A percentile compares a stretch with the other conserved stretches of the same genome.
Evolutionary conservation across 1,139 yeast species (phyloP).

Genomic region (Groenewaldozyma auringiensis): DNA sequence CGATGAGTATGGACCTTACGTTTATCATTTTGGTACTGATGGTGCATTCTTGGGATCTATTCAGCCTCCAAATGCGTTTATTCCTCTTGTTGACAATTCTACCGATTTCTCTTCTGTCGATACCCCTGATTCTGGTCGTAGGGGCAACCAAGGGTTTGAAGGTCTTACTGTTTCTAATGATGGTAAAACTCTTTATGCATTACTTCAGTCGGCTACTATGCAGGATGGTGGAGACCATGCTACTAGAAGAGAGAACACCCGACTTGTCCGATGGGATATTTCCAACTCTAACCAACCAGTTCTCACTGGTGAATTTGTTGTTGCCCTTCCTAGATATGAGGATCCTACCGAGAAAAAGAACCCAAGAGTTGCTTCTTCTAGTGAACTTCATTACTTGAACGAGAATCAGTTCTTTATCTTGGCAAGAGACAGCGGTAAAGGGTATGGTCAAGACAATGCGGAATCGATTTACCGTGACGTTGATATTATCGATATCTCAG

Average conservation of each 20-base stretch:
- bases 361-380: slow-evolving; percentile 15
- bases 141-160: slow-evolving; percentile 16
- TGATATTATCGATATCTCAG: slow-evolving; percentile 12
- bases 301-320: slow-evolving; percentile 15
- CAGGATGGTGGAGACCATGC: slow-evolving; percentile 19
- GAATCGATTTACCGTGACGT: slow-evolving; percentile 14
- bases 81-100: slow-evolving; percentile 12
- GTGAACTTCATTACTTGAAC: slow-evolving; percentile 15
- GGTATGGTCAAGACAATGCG: slow-evolving; percentile 10
- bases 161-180: slow-evolving; percentile 15
- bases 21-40: slow-evolving; percentile 12
- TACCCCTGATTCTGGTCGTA: slow-evolving; percentile 17
- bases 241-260: slow-evolving; percentile 16
- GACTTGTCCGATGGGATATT: slow-evolving; percentile 14
- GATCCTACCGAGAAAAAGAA: slow-evolving; percentile 16
- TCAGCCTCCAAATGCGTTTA: slow-evolving; percentile 17
- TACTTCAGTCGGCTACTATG: slow-evolving; percentile 15
- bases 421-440: slow-evolving; percentile 15
- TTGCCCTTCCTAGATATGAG: slow-evolving; percentile 14
- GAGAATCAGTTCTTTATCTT: slow-evolving; percentile 13
- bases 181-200: slow-evolving; percentile 12
- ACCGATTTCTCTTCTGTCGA: slow-evolving; percentile 13
- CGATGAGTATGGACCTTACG: slow-evolving; percentile 18
- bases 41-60: slow-evolving; percentile 12
- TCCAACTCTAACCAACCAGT: slow-evolving; percentile 9